Evolutionary conservation across 225 moss, liverwort and hornwort genomes (phyloP), one percentile per base, ranked within the genome.

Genomic region (Bryum argenteum): DNA sequence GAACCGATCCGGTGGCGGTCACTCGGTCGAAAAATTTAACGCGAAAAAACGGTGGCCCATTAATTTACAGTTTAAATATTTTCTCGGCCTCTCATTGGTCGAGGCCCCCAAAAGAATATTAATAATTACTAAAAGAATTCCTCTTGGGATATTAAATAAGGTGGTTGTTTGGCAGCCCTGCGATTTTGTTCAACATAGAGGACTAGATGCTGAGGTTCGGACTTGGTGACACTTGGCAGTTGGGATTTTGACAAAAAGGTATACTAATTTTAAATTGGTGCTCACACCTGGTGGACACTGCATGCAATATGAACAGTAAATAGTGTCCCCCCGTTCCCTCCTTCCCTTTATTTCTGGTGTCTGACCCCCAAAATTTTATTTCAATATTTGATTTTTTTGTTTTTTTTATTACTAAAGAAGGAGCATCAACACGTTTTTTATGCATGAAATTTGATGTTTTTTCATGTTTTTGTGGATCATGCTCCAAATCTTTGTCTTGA

Each of bases 1-100:
- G 8, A 0, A 0, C 58, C 71, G 61, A 71, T 5, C 61, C 71
- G 55, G 48, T 56, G 71, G 71, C 67, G 69, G 64, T 37, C 68
- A 81, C 77, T 52, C 69, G 81, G 72, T 72, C 67, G 76, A 20
- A 72, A 72, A 65, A 43, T 18, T 11, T 1, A 76, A 48, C 58
- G 18, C n/a, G 1, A 73, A 1, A 5, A 0, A 61, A 44, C 40
- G 39, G n/a, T 18, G 45, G 9, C 15, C 54, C 3, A 19, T 24
- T 0, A 14, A 28, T 14, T 37, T n/a, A 6, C 8, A 5, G 13
- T 0, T 53, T 11, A 21, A 17, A 0, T 33, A 1, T 16, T 52
- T 2, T 0, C 0, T 8, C 15, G 2, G 28, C 8, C 26, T 15
- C 33, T 6, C 7, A 33, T 38, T 8, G 24, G 18, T 0, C 10